A percentile compares a stretch with the other conserved stretches of the same genome.
Evolutionary conservation across 768 basidiomycete genomes (phyloP).

Genomic region (Pleurotus ostreatus): DNA sequence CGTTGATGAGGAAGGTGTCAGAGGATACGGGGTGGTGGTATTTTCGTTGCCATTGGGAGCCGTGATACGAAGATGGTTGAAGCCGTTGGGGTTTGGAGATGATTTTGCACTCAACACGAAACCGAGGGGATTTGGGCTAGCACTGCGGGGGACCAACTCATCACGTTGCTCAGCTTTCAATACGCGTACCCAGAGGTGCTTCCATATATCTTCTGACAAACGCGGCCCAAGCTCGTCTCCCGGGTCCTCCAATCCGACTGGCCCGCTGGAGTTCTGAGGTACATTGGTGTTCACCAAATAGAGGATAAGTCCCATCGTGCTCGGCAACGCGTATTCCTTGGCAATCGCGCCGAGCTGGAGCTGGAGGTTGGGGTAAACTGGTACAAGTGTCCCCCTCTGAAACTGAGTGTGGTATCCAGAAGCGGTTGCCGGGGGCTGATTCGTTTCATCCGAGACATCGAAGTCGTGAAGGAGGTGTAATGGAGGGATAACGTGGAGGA

Average conservation of each 20-base stretch:
- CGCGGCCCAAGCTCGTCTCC: conserved; percentile 68
- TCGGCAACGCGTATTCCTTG: conserved; percentile 89
- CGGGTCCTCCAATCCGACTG: conserved; percentile 23
- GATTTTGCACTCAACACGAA: conserved; percentile 41
- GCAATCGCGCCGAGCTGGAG: conserved; percentile 85
- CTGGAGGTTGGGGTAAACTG: conserved; percentile 79
- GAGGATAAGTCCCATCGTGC: conserved; percentile 75
- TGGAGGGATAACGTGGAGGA: conserved; percentile 85
- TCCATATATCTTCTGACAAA: conserved; percentile 86
- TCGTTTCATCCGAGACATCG: conserved; percentile 37
- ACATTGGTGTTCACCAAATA: conserved; percentile 57
- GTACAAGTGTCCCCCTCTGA: conserved; percentile 81
- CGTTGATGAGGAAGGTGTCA: conserved; percentile 45
- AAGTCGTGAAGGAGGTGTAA: conserved; percentile 63
- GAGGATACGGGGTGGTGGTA: conserved; percentile 27
- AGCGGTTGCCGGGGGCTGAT: conserved; percentile 50
- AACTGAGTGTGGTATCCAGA: conserved; percentile 80
- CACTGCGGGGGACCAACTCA: conserved; percentile 34
- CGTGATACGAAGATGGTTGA: not conserved
- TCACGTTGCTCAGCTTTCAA: conserved; percentile 54
- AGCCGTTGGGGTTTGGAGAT: conserved; percentile 25
- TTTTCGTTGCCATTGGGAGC: conserved; percentile 32
- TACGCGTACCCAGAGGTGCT: conserved; percentile 76
- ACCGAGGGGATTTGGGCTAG: conserved; percentile 36
- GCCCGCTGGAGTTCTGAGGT: conserved; percentile 11